Evolutionary conservation across 495 filamentous ascomycete species (phyloP), one percentile per base, ranked within the genome.

Genomic region (Diplogelasinospora grovesii): DNA sequence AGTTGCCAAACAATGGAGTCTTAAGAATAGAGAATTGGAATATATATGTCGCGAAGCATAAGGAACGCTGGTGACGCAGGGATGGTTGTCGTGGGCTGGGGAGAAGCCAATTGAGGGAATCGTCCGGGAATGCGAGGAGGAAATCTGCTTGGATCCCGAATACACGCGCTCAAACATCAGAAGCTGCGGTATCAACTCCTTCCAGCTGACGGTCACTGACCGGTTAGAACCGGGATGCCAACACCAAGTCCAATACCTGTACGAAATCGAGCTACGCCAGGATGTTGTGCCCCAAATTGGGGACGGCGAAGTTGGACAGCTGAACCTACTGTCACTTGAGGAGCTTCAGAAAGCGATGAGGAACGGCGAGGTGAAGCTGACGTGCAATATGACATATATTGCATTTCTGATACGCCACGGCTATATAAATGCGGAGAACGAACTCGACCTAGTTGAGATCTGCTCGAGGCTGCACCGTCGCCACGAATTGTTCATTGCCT

Each of bases 311-410:
- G 28, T 31, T 13, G 28, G 28, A 13, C 11, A 31, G n/a, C n/a
- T 31, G 5, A 5, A 31, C 16, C 28, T 31, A 4, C 28, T 31
- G 5, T 31, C 28, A 14, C 28, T 31, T 4, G 28, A 31, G 11
- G 5, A 31, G n/a, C 5, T 31, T 4, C 4, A 4, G n/a, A 31
- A 5, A 14, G 28, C 28, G 5, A 31, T 31, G 28, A 5, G 28
- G n/a, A 31, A 31, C 28, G 28, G 28, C 5, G 28, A 31, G 28
- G 28, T 31, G 5, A 31, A 31, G 28, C 28, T 31, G 28, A 31
- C 28, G 11, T 31, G 28, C 16, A 31, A 31, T 13, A 31, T 31
- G 28, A 13, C n/a, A 5, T 31, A 31, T 31, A 10, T 31, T 5
- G 28, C 28, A 13, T 31, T 31, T 13, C 28, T 31, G 11, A 31